Evolutionary conservation across 345 rosid genomes (phyloP).

Genomic region (Cardiospermum halicacabum): DNA sequence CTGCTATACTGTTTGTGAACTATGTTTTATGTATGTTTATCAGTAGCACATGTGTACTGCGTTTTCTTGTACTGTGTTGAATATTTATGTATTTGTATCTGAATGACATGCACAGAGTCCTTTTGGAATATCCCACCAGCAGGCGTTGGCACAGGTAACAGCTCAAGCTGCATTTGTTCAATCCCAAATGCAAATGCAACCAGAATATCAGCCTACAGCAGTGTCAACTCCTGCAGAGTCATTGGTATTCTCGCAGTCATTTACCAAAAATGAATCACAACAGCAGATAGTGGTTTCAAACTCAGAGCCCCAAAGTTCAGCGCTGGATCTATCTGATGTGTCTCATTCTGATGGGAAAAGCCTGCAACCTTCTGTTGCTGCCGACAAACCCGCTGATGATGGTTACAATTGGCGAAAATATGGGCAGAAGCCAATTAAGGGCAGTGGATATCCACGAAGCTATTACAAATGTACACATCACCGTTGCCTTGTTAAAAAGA

Average conservation of each 20-base stretch:
- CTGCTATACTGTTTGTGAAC: neutral
- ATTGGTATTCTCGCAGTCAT: constrained; percentile 28
- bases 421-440: constrained; percentile 95
- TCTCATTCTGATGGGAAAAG: constrained; percentile 53
- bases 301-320: constrained; percentile 35
- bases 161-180: constrained; percentile 61
- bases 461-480: constrained; percentile 87
- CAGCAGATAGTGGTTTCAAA: constrained; percentile 35
- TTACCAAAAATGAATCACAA: constrained; percentile 29
- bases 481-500: constrained; percentile 84
- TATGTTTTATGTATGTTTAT: neutral
- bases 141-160: constrained; percentile 76
- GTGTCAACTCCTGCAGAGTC: constrained; percentile 23
- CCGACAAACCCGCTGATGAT: constrained; percentile 86
- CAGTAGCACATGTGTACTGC: neutral
- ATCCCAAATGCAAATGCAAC: constrained; percentile 36
- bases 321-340: constrained; percentile 36
- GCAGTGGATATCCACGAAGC: constrained; percentile 92
- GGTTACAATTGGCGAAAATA: constrained; percentile 96
- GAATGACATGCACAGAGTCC: constrained; percentile 54
- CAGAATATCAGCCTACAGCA: constrained; percentile 32
- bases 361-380: constrained; percentile 35
- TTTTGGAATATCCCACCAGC: constrained; percentile 78
- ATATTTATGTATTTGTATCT: constrained; percentile 18
- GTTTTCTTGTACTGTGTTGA: neutral